A percentile compares a stretch with the other conserved stretches of the same genome.
phyloP scores from a whole-genome alignment of 2,329 filamentous ascomycete species.

The Cryphonectria carpinicola region DNA sequence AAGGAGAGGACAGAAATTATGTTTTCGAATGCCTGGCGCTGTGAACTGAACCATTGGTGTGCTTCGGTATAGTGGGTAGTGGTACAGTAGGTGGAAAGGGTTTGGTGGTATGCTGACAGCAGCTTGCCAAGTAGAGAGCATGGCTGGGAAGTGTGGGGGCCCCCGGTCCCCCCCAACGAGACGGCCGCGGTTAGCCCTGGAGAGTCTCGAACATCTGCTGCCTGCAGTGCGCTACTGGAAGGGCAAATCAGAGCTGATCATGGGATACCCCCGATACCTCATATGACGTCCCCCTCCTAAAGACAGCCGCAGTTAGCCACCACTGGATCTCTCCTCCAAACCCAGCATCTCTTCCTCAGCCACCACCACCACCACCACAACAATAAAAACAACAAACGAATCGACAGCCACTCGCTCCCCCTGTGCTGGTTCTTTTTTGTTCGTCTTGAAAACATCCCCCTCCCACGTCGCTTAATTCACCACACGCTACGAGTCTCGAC shows the following conservation, averaged over 20 bases:
- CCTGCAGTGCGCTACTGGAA: not conserved
- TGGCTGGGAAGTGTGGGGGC: not conserved
- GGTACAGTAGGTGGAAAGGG: no score
- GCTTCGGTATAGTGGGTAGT: not conserved
- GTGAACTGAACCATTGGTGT: not conserved
- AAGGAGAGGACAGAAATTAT: not conserved
- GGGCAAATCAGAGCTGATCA: constrained; percentile 16
- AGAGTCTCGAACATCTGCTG: not conserved
- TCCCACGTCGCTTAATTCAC: not conserved
- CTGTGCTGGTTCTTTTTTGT: no score
- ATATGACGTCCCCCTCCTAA: constrained; percentile 25
- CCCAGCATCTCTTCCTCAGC: constrained; percentile 2
- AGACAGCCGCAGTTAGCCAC: constrained; percentile 26
- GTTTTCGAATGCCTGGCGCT: not conserved
- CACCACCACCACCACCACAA: not conserved
- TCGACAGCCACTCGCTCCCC: not conserved
- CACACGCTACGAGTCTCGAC: constrained; percentile 10
- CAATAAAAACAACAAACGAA: constrained; percentile 2
- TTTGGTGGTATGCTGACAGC: not conserved
- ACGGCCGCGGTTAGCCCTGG: not conserved
- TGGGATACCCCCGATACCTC: constrained; percentile 16
- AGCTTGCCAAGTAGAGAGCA: not conserved
- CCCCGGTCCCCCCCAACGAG: not conserved
- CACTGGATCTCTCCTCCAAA: constrained; percentile 4
- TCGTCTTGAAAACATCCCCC: not conserved